A percentile compares a stretch with the other conserved stretches of the same genome.
Conservation (phyloP, 83 land plant species). For the Picea engelmannii region DNA sequence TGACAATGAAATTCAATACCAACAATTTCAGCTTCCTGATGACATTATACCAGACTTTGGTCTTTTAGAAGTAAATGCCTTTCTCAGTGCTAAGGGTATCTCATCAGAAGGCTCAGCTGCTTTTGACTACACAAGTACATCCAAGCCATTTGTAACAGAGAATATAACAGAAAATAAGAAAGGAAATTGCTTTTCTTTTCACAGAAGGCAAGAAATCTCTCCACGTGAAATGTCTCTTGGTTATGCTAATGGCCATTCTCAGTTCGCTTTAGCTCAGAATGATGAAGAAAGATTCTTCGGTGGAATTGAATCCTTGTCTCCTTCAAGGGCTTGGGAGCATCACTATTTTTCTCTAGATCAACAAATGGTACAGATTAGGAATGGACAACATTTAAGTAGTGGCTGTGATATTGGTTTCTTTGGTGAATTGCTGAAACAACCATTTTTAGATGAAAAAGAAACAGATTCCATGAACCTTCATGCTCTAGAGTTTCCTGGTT, state of each 20-base stretch:
- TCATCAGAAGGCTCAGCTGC: no score
- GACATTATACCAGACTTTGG: neutral
- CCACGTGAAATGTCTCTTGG: neutral
- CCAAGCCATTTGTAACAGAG: neutral
- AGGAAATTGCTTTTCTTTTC: neutral
- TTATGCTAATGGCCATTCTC: neutral
- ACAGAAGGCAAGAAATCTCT: neutral
- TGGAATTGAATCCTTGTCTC: neutral
- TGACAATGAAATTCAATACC: neutral
- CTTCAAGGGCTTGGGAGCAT: no score
- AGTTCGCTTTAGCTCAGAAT: neutral
- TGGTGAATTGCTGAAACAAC: neutral
- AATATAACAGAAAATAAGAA: neutral
- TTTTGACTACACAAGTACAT: neutral
- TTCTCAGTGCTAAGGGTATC: no score
- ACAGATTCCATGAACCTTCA: slow-evolving; percentile 20
- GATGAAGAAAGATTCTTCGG: neutral
- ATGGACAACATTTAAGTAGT: neutral
- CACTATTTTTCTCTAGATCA: no score
- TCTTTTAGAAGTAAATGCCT: no score
- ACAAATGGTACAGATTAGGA: neutral
- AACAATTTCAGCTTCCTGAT: neutral
- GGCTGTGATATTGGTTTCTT: neutral
- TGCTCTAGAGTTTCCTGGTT: slow-evolving; percentile 37
- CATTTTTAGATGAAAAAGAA: neutral